Percentiles rank a stretch among this genome's conserved stretches.
Evolutionary conservation across 2,329 filamentous ascomycete species (phyloP).

Genomic region (Tolypocladium nubicola): DNA sequence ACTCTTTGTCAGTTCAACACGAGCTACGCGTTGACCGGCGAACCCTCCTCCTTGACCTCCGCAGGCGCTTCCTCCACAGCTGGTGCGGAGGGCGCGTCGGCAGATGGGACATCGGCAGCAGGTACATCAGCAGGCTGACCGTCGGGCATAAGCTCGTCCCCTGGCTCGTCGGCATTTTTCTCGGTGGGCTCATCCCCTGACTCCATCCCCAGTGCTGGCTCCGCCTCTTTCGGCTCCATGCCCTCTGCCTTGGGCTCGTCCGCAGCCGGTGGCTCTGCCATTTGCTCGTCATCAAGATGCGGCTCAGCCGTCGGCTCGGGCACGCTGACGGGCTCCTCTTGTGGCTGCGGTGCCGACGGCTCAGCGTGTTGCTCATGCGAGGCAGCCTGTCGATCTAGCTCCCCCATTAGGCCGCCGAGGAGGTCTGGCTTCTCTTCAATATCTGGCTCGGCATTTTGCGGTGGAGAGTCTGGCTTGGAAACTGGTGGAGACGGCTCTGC

Average conservation of each 20-base stretch:
- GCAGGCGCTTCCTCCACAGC: too few relatives aligned
- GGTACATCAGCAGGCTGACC: background rate
- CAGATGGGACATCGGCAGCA: background rate
- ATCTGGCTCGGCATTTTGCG: conserved; percentile 5
- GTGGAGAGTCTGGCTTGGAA: conserved; percentile 10
- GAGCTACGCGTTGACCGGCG: background rate
- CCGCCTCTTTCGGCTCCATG: background rate
- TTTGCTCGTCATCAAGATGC: background rate
- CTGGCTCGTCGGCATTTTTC: background rate
- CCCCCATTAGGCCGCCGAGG: conserved; percentile 33
- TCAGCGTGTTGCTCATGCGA: conserved; percentile 1
- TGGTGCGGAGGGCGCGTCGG: background rate
- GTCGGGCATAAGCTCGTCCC: background rate
- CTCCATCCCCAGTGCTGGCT: background rate
- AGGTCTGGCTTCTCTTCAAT: conserved; percentile 30
- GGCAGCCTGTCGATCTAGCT: conserved; percentile 28
- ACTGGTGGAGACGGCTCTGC: conserved; percentile 7
- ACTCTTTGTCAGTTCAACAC: too few relatives aligned
- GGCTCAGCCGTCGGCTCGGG: conserved; percentile 3
- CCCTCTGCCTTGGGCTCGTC: background rate
- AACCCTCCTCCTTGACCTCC: background rate
- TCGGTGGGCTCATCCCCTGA: background rate
- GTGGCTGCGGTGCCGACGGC: background rate
- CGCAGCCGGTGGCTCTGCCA: background rate
- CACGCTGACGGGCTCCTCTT: conserved; percentile 2